These are phyloP conservation scores for Phytophthora quininea DNA, from an alignment of 352 stramenopile genomes.

Conservation along the genomic window DNA sequence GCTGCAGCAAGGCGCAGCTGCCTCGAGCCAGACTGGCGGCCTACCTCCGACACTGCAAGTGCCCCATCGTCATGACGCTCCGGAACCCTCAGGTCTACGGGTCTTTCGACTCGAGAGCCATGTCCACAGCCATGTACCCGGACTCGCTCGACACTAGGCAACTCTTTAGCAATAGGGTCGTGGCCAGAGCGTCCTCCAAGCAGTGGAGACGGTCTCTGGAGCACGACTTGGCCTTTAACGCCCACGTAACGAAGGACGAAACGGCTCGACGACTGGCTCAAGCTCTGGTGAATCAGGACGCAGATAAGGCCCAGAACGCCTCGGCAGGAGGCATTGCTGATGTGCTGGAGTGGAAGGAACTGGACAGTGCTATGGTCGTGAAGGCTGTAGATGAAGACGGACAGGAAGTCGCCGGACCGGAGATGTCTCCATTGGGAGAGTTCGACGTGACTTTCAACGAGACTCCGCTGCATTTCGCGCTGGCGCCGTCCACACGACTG, in stretches of 20 bases:
- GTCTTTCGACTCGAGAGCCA: slow-evolving; percentile 59
- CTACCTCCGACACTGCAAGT: slow-evolving; percentile 48
- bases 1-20: slow-evolving; percentile 50
- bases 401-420: slow-evolving; percentile 4
- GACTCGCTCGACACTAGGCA: slow-evolving; percentile 58
- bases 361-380: slow-evolving; percentile 25
- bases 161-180: slow-evolving; percentile 39
- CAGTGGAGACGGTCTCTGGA: slow-evolving; percentile 71
- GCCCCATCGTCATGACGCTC: slow-evolving; percentile 72
- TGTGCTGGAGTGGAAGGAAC: slow-evolving; percentile 23
- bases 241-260: slow-evolving; percentile 23
- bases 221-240: slow-evolving; percentile 59
- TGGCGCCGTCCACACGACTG: slow-evolving; percentile 72
- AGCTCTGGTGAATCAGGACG: slow-evolving; percentile 27
- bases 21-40: slow-evolving; percentile 47
- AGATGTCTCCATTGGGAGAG: slow-evolving; percentile 58
- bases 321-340: slow-evolving; percentile 17
- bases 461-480: slow-evolving; percentile 51
- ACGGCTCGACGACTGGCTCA: slow-evolving; percentile 31
- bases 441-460: slow-evolving; percentile 62
- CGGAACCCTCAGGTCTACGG: slow-evolving; percentile 66
- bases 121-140: slow-evolving; percentile 80
- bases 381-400: slow-evolving; percentile 21
- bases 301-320: slow-evolving; percentile 17
- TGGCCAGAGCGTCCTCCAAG: slow-evolving; percentile 58